Base-by-base conservation (phyloP, 352 stramenopile genomes). In the Phytophthora pini region DNA sequence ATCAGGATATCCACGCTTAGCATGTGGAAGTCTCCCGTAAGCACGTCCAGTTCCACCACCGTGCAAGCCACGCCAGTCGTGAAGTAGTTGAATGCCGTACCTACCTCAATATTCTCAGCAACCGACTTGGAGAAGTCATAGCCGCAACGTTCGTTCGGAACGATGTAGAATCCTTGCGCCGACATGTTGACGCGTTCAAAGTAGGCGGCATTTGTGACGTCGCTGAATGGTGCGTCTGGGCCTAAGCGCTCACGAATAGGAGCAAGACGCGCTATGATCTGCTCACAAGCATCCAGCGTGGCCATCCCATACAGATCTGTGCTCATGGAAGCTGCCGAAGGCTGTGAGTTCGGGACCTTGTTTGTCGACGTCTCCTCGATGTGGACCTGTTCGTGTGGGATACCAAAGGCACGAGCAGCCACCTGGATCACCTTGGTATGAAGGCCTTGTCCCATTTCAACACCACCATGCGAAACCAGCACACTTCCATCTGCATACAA, bases 371-470 rank as follows among this genome's bases (percentile, higher is more conserved):
- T 98, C 56, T 99, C 95, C 13, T 98, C 93, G 8, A 99, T 89
- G 66, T 98, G 96, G 0, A 99, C 93, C 57, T 92, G 68, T 7
- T 96, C 82, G n/a, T 98, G 74, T 1, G 92, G 76, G 45, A 98
- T 97, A 2, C 84, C 88, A 74, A 99, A 98, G 15, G 91, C 92
- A 26, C 95, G 87, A 22, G 96, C 96, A 15, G 93, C 82, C 38
- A 94, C 80, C 52, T 94, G 86, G 41, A 93, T 92, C 50, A 96
- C 92, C 74, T 99, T 99, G 1, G 96, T 99, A 74, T 99, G 94
- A 5, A 99, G 72, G 10, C 96, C 97, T 76, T 99, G 96, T 29
- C 96, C 96, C 97, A 99, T 99, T 79, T 99, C 97, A n/a, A 97
- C 97, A 26, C 96, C 97, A 27, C 97, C 96, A 61, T 99, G 96